Percentiles rank a stretch among this genome's conserved stretches.
Evolutionary conservation across 2,329 filamentous ascomycete species (phyloP).

Genomic region (Cordyceps pruinosa): DNA sequence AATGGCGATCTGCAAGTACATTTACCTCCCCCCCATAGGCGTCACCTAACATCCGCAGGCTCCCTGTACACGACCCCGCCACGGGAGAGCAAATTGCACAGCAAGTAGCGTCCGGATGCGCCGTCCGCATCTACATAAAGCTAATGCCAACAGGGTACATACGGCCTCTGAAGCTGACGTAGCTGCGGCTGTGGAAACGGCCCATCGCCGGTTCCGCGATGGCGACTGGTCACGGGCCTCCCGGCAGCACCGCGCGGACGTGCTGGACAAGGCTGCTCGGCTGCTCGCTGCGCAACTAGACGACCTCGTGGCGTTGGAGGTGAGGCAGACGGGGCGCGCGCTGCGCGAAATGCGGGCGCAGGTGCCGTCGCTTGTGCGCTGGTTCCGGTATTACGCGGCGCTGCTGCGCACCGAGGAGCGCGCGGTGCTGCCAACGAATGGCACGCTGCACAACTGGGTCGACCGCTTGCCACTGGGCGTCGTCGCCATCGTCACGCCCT

Average conservation of each 20-base stretch:
- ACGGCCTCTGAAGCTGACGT: constrained; percentile 8
- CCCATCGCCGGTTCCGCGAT: constrained; percentile 49
- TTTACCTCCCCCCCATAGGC: neutral
- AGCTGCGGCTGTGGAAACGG: neutral
- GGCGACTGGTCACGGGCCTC: constrained; percentile 57
- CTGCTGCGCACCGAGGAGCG: constrained; percentile 61
- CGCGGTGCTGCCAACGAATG: constrained; percentile 56
- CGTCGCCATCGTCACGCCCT: constrained; percentile 33
- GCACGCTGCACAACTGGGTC: constrained; percentile 51
- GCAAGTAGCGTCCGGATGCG: neutral
- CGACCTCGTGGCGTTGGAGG: constrained; percentile 55
- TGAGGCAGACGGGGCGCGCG: constrained; percentile 60
- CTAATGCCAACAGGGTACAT: neutral
- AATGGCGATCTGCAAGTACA: neutral
- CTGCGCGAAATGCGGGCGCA: constrained; percentile 66
- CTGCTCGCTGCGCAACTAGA: constrained; percentile 47
- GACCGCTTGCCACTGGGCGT: constrained; percentile 51
- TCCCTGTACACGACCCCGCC: constrained; percentile 9
- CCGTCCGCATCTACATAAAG: too few species aligned
- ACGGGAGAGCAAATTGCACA: constrained; percentile 8
- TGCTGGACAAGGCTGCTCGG: constrained; percentile 52
- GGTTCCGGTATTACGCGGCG: constrained; percentile 66
- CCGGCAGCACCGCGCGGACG: constrained; percentile 51
- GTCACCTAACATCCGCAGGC: neutral
- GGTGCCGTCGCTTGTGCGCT: constrained; percentile 56